Evolutionary conservation across 345 rosid species (phyloP), one percentile per base, ranked within the genome.

Genomic region (Lepidium didymum): DNA sequence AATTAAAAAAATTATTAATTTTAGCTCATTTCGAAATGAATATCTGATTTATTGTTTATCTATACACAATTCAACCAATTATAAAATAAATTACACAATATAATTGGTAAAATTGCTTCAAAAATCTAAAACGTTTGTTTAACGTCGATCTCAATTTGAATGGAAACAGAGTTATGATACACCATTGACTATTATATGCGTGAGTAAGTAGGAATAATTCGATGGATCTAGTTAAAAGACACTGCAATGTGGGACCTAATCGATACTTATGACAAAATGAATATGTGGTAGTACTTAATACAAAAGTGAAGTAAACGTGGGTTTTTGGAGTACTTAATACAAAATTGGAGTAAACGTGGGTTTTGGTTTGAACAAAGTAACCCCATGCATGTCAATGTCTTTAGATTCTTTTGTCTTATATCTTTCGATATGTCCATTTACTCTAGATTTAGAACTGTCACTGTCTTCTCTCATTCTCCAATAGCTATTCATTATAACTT

Each of bases 281-380:
- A 33, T 15, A 3, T 11, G 67, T 46, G 68, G 56, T 15, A 12
- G 9, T 47, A 47, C 10, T 41, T 11, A 45, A n/a, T 10, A 11
- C 6, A 11, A 42, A 27, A 16, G 8, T 40, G 42, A 51, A 14
- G 71, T 40, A 59, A 69, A 18, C 67, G 74, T 69, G 60, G 52
- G n/a, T n/a, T n/a, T n/a, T n/a, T n/a, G n/a, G n/a, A n/a, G n/a
- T n/a, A n/a, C n/a, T n/a, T n/a, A n/a, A n/a, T n/a, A n/a, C n/a
- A n/a, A n/a, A n/a, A n/a, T n/a, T n/a, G n/a, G n/a, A n/a, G n/a
- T n/a, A n/a, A n/a, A n/a, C n/a, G n/a, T n/a, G n/a, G n/a, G 74
- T 12, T 69, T 18, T 4, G 74, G 60, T 59, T 4, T 49, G 42
- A 41, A 52, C 15, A 49, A 60, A 47, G 7, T 40, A 49, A 9